phyloP scores from a whole-genome alignment of 768 basidiomycete genomes.

The Amanita phalloides region DNA sequence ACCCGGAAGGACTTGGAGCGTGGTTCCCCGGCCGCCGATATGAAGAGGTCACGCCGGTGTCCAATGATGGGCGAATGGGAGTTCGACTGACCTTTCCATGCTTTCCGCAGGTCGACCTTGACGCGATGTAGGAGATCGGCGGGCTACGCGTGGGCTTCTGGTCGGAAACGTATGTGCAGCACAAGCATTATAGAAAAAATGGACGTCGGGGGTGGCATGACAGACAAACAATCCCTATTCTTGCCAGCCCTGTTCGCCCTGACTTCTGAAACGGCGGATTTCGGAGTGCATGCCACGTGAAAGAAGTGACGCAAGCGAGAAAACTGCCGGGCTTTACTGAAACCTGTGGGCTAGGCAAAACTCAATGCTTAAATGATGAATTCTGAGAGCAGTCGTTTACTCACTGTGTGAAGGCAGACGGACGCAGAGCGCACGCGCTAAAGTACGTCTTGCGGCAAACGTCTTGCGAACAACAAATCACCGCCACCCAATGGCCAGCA shows the following conservation, averaged over 20 bases:
- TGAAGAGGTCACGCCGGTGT: conserved; percentile 13
- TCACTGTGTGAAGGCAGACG: conserved; percentile 17
- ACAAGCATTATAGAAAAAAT: conserved; percentile 13
- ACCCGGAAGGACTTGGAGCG: conserved; percentile 13
- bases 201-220: conserved; percentile 1
- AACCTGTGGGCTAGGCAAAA: conserved; percentile 12
- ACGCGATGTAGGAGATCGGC: conserved; percentile 13
- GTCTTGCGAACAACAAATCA: conserved; percentile 17
- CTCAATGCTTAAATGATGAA: not conserved
- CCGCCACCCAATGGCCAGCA: conserved; percentile 19
- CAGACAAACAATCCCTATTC: not conserved
- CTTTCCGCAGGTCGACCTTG: conserved; percentile 9
- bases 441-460: conserved; percentile 17
- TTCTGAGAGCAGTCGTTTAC: not conserved
- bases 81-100: conserved; percentile 8
- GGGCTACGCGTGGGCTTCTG: conserved; percentile 9
- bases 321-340: conserved; percentile 18
- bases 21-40: conserved; percentile 11
- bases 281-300: conserved; percentile 18
- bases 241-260: not conserved
- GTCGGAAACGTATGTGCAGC: conserved; percentile 13
- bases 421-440: conserved; percentile 14
- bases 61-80: conserved; percentile 18
- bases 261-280: conserved; percentile 9
- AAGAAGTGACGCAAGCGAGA: conserved; percentile 14